Evolutionary conservation across 164 flowering plant species (phyloP).

Genomic region (Echeveria elegans): DNA sequence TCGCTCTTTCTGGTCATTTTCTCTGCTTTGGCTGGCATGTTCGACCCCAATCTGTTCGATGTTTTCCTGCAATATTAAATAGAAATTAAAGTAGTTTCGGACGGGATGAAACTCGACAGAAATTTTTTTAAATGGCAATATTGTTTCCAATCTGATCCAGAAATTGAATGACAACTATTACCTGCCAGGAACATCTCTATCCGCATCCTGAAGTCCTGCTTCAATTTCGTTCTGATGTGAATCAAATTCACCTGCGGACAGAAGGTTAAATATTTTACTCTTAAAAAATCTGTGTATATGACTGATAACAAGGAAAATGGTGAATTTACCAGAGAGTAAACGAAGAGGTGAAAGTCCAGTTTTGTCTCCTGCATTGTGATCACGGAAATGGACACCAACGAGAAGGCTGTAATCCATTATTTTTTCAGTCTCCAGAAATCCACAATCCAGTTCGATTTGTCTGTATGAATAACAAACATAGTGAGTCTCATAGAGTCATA

Average conservation of each 20-base stretch:
- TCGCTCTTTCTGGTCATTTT: constrained; percentile 10
- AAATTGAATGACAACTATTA: background rate
- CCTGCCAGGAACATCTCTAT: background rate
- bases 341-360: no score
- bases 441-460: constrained; percentile 77
- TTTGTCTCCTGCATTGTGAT: no score
- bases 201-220: background rate
- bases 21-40: background rate
- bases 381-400: constrained; percentile 81
- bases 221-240: no score
- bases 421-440: constrained; percentile 70
- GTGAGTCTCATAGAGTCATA: no score
- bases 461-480: constrained; percentile 22
- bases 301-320: no score
- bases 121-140: no score
- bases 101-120: background rate
- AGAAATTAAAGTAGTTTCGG: background rate
- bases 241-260: no score
- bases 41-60: background rate
- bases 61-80: background rate
- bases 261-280: no score
- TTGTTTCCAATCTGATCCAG: background rate
- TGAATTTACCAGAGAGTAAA: no score
- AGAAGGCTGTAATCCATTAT: constrained; percentile 91
- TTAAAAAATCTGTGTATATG: no score